Evolutionary conservation across 2,329 filamentous ascomycete genomes (phyloP).

Genomic region (Lecanosticta acicola): DNA sequence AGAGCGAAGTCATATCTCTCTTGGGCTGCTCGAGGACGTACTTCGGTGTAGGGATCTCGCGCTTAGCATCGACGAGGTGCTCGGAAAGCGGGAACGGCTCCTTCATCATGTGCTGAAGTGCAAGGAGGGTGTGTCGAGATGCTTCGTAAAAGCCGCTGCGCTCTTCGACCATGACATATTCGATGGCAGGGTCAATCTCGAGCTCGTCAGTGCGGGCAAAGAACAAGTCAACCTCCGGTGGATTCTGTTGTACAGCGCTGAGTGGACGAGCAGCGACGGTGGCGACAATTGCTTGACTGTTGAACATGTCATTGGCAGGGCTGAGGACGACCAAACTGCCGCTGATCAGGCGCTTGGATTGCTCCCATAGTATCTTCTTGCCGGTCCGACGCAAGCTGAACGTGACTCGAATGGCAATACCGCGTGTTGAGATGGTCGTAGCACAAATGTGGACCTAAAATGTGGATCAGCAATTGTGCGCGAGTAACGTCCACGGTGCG

Average conservation of each 20-base stretch:
- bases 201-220: constrained; percentile 58
- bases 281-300: constrained; percentile 61
- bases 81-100: constrained; percentile 58
- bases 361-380: constrained; percentile 63
- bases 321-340: constrained; percentile 53
- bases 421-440: constrained; percentile 57
- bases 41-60: constrained; percentile 44
- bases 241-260: constrained; percentile 56
- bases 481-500: neutral
- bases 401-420: constrained; percentile 60
- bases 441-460: constrained; percentile 60
- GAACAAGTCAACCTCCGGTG: constrained; percentile 69
- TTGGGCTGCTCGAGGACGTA: constrained; percentile 49
- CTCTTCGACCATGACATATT: constrained; percentile 75
- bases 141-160: constrained; percentile 72
- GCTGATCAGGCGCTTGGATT: constrained; percentile 52
- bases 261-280: constrained; percentile 66
- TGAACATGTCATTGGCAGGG: constrained; percentile 56
- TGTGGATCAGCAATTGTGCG: constrained; percentile 13
- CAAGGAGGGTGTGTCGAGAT: constrained; percentile 63
- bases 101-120: constrained; percentile 59
- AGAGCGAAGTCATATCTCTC: constrained; percentile 42
- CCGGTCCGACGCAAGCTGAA: constrained; percentile 64
- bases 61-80: constrained; percentile 52
- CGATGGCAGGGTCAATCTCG: constrained; percentile 61